phyloP scores from a whole-genome alignment of 176 grass and related monocot genomes.

The Eremochloa ophiuroides region DNA sequence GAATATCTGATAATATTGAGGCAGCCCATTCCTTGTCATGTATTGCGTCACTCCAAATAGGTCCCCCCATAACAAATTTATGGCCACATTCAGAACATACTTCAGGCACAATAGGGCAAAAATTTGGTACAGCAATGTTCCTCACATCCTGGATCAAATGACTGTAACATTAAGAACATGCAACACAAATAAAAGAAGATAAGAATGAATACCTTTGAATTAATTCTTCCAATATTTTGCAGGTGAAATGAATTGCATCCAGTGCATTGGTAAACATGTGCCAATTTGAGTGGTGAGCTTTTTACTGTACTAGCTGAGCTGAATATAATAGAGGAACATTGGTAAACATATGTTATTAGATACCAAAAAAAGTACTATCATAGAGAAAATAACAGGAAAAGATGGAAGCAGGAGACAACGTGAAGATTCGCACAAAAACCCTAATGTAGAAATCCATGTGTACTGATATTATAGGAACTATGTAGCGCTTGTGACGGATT shows the following conservation, averaged over 20 bases:
- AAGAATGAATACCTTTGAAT: conserved; percentile 47
- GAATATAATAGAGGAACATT: conserved; percentile 25
- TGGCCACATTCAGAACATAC: conserved; percentile 66
- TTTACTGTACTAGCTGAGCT: conserved; percentile 75
- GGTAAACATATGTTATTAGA: background rate
- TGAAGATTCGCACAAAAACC: conserved; percentile 90
- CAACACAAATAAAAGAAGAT: conserved; percentile 1
- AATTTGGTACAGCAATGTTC: conserved; percentile 57
- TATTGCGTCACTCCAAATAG: conserved; percentile 85
- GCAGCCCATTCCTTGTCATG: conserved; percentile 75
- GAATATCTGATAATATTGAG: conserved; percentile 57
- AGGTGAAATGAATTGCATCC: conserved; percentile 87
- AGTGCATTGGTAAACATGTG: conserved; percentile 79
- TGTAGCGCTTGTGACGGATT: conserved; percentile 80
- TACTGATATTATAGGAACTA: conserved; percentile 74
- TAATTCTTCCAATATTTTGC: conserved; percentile 63
- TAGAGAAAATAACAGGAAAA: conserved; percentile 11
- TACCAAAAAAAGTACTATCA: background rate
- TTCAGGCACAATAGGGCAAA: conserved; percentile 58
- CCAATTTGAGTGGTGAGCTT: conserved; percentile 72
- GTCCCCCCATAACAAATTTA: conserved; percentile 81
- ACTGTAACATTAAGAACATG: conserved; percentile 22
- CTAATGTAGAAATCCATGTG: conserved; percentile 96
- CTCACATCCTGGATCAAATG: conserved; percentile 45
- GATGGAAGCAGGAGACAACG: conserved; percentile 32